Conservation (phyloP, 306 rosid species). For the Castanopsis chinensis region DNA sequence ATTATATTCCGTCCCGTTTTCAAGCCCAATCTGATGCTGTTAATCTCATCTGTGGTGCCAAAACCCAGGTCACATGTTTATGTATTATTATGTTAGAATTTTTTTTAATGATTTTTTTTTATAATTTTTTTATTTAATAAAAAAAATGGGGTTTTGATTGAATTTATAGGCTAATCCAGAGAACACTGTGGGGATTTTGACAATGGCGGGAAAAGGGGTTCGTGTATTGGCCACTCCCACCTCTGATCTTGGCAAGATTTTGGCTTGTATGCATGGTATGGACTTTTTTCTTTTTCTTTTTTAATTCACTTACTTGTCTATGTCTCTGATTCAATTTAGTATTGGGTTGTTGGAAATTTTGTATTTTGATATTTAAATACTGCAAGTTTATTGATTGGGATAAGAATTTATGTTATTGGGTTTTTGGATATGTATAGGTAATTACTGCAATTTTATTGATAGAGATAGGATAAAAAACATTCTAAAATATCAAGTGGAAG, state of each 20-base stretch:
- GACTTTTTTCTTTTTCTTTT: no score
- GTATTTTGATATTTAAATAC: no score
- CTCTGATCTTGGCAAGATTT: conserved; percentile 47
- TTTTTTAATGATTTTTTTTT: background rate
- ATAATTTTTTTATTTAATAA: background rate
- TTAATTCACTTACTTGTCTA: no score
- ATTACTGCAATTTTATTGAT: no score
- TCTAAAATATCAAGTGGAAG: no score
- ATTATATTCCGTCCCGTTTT: conserved; percentile 74
- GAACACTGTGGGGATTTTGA: conserved; percentile 84
- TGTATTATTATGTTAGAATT: background rate
- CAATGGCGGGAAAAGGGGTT: conserved; percentile 90
- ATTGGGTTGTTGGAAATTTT: no score
- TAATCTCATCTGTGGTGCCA: conserved; percentile 90
- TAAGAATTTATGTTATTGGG: no score
- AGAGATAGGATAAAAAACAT: no score
- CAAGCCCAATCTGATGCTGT: conserved; percentile 90
- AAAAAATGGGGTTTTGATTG: background rate
- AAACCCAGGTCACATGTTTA: conserved; percentile 57
- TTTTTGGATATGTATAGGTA: no score
- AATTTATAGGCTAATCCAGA: conserved; percentile 72
- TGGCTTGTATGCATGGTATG: conserved; percentile 89
- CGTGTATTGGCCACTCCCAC: conserved; percentile 62
- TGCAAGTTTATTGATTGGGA: no score
- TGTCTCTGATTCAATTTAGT: no score